These are phyloP conservation scores for Puccinia novopanici DNA, from an alignment of 1,284 basidiomycete genomes.

Conservation along the genomic window DNA sequence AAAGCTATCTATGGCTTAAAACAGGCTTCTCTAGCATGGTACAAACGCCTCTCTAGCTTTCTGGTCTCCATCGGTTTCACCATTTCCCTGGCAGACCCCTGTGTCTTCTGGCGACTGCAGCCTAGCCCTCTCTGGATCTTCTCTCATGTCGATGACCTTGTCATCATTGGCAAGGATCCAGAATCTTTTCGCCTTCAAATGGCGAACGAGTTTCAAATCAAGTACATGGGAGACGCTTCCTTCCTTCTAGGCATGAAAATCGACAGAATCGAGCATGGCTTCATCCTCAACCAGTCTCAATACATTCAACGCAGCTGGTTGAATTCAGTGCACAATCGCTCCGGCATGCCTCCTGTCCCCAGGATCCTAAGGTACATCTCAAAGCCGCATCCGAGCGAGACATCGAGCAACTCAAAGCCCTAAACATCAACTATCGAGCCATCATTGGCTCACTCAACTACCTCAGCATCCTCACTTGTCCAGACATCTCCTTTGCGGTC, in stretches of 20 bases:
- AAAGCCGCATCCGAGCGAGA: too few relatives aligned
- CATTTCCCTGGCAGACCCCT: background rate
- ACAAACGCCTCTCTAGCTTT: background rate
- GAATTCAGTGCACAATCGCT: background rate
- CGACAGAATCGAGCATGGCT: background rate
- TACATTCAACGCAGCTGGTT: background rate
- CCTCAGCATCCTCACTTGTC: background rate
- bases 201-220: background rate
- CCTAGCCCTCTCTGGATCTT: background rate
- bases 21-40: constrained; percentile 13
- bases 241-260: background rate
- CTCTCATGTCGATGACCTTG: background rate
- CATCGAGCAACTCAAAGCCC: background rate
- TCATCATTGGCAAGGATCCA: background rate
- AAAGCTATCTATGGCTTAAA: constrained; percentile 27
- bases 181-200: background rate
- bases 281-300: background rate
- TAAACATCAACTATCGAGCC: background rate
- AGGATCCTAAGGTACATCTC: too few relatives aligned
- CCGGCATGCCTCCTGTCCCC: background rate
- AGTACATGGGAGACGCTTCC: background rate
- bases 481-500: background rate
- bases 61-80: background rate
- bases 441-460: constrained; percentile 2
- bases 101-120: background rate